Base-by-base conservation (phyloP, 768 basidiomycete genomes). In the Pholiota conissans region DNA sequence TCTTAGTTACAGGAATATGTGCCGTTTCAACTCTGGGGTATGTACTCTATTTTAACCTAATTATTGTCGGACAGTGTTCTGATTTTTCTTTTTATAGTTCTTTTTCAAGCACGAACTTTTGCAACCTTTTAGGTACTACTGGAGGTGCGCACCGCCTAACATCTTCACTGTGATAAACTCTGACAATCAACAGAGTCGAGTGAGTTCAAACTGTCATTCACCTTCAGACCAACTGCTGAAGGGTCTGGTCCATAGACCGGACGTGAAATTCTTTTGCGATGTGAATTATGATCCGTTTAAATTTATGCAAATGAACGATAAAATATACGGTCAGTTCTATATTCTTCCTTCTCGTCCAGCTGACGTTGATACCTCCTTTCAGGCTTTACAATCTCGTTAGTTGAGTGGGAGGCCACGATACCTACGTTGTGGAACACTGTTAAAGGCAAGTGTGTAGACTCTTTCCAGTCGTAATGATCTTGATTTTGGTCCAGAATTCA, bases 1-100 rank as follows among this genome's bases (percentile, higher is more conserved):
- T 49, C 49, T 22, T 63, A 87, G 84, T 18, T 96, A 97, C 67
- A 85, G 95, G 37, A 94, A 96, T 64, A 96, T 97, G 95, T 97
- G 95, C 72, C 85, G 95, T 10, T 98, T 87, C 74, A 93, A 95
- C 73, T 94, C 91, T 47, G 93, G 92, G 29, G 91, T 93, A 71
- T 62, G 86, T 75, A 5, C 9, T 34, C 47, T 49, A 29, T 39
- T 8, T 37, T 32, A 20, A 49, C 20, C 13, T 29, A 56, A 52
- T 49, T 37, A 20, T 46, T 9, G 49, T 37, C 11, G n/a, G n/a
- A n/a, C n/a, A n/a, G n/a, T n/a, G n/a, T n/a, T 28, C 28, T 16
- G 30, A 35, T 29, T 18, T 53, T 49, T 37, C 29, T 37, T 29
- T 22, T 27, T 46, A 1, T 49, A 92, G 86, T 91, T 89, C 76